phyloP scores from a whole-genome alignment of 2,329 filamentous ascomycete species.

The Nigrospora sphaerica region DNA sequence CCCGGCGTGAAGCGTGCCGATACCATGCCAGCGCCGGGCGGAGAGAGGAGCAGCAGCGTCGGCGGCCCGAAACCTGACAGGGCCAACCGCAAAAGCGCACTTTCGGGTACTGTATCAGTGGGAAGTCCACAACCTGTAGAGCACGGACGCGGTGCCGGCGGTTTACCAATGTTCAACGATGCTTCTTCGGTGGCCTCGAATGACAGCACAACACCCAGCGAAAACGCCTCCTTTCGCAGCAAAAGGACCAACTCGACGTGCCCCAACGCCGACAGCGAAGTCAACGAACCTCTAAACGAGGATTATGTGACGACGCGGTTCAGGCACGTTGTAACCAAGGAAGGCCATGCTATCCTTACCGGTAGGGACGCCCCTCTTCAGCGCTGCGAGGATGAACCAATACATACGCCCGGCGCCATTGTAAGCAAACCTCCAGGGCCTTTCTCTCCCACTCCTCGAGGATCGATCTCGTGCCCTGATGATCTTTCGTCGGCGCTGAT shows the following conservation, averaged over 20 bases:
- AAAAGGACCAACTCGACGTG: neutral
- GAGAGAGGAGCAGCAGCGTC: neutral
- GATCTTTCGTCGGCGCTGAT: no score
- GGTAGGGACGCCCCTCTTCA: slow-evolving; percentile 69
- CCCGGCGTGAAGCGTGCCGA: slow-evolving; percentile 7
- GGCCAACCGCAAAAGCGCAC: slow-evolving; percentile 7
- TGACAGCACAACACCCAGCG: slow-evolving; percentile 4
- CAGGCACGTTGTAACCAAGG: slow-evolving; percentile 68
- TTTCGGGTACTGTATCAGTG: slow-evolving; percentile 6
- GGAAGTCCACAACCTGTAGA: slow-evolving; percentile 7
- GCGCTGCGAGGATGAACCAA: slow-evolving; percentile 84
- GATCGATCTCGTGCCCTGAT: no score
- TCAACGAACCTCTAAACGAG: slow-evolving; percentile 20
- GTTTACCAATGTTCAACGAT: slow-evolving; percentile 14
- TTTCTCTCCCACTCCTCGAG: no score
- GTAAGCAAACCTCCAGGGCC: no score
- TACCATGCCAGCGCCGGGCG: slow-evolving; percentile 6
- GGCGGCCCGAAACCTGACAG: neutral
- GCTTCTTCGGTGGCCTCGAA: slow-evolving; percentile 14
- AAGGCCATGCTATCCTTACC: slow-evolving; percentile 76
- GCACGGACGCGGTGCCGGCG: neutral
- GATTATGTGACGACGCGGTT: slow-evolving; percentile 65
- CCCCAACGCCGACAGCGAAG: neutral
- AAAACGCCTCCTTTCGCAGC: neutral
- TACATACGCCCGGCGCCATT: slow-evolving; percentile 76